Evolutionary conservation across 176 grass and related monocot genomes (phyloP).

Genomic region (Phoenix roebelenii): DNA sequence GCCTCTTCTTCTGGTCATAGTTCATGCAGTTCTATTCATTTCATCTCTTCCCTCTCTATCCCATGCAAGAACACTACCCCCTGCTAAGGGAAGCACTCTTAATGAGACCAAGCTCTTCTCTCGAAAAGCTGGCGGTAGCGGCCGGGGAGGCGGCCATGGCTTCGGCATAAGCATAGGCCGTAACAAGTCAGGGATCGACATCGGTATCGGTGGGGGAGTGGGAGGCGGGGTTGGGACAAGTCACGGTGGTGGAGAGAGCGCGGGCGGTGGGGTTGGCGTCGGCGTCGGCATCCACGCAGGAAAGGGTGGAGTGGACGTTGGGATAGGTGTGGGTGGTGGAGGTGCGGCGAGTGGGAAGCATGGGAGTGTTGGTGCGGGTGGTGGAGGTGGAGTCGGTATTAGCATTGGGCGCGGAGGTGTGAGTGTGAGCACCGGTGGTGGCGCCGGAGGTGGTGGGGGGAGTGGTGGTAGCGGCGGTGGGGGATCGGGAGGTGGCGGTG

Average conservation of each 20-base stretch:
- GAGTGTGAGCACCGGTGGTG: slow-evolving; percentile 27
- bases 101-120: slow-evolving; percentile 17
- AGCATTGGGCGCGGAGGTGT: slow-evolving; percentile 40
- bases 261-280: slow-evolving; percentile 36
- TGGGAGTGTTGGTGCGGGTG: slow-evolving; percentile 16
- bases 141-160: slow-evolving; percentile 29
- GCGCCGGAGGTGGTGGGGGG: background rate
- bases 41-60: background rate
- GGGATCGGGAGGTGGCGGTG: slow-evolving; percentile 29
- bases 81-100: background rate
- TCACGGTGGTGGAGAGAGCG: slow-evolving; percentile 17
- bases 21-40: background rate
- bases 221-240: slow-evolving; percentile 33
- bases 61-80: slow-evolving; percentile 22
- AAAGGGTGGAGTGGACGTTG: slow-evolving; percentile 36
- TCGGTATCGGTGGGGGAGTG: slow-evolving; percentile 30
- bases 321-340: slow-evolving; percentile 29
- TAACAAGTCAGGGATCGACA: slow-evolving; percentile 22
- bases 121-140: background rate
- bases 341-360: slow-evolving; percentile 24
- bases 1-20: background rate
- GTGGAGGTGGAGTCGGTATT: slow-evolving; percentile 35
- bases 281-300: slow-evolving; percentile 39
- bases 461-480: slow-evolving; percentile 14
- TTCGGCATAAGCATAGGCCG: slow-evolving; percentile 28